Percentiles rank a stretch among this genome's conserved stretches.
These are phyloP conservation scores for Adansonia rubrostipa DNA, from an alignment of 441 rosid genomes.

Conservation along the genomic window DNA sequence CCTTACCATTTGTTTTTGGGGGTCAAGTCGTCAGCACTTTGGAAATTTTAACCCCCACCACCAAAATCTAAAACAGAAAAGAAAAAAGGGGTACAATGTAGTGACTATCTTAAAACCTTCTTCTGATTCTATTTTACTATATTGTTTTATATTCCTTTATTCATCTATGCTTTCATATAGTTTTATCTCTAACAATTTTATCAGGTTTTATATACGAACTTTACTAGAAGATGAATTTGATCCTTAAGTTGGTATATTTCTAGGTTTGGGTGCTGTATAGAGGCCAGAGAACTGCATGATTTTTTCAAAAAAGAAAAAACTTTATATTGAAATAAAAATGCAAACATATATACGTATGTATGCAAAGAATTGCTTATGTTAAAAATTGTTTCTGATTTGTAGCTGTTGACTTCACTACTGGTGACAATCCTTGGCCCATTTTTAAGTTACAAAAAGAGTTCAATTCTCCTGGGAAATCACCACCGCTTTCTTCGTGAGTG, in stretches of 20 bases:
- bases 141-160: not conserved
- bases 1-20: not conserved
- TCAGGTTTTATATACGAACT: not conserved
- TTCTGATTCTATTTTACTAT: not conserved
- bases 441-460: slow-evolving; percentile 83
- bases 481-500: slow-evolving; percentile 89
- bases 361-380: not conserved
- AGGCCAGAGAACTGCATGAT: slow-evolving; percentile 3
- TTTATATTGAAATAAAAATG: slow-evolving; percentile 7
- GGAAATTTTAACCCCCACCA: not conserved
- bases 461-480: slow-evolving; percentile 93
- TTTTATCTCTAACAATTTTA: not conserved
- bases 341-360: not conserved
- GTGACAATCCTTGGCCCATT: slow-evolving; percentile 84
- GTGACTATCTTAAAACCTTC: not conserved
- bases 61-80: not conserved
- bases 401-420: slow-evolving; percentile 96
- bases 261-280: not conserved
- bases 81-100: not conserved
- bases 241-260: not conserved
- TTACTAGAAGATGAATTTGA: slow-evolving; percentile 14
- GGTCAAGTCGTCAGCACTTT: not conserved
- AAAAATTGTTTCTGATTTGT: slow-evolving; percentile 31
- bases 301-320: not conserved
- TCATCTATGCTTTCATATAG: slow-evolving; percentile 1